Evolutionary conservation across 2,329 filamentous ascomycete genomes (phyloP), one percentile per base, ranked within the genome.

Genomic region (Microdochium bolleyi): DNA sequence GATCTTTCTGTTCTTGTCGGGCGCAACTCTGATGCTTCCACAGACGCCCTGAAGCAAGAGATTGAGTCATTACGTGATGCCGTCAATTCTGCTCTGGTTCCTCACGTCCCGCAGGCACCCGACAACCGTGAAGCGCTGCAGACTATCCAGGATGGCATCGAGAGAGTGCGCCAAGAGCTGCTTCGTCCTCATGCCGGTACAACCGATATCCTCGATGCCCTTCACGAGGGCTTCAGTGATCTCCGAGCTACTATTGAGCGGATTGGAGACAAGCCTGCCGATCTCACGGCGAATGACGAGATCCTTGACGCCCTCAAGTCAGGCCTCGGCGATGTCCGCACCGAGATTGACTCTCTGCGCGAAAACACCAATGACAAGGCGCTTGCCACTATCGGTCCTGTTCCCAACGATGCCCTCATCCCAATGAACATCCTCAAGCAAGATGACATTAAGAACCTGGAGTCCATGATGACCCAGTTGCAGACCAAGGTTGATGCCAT

Each of bases 251-350:
- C 90, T 56, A 86, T 97, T 53, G 91, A 96, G 54, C 79, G 77
- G 62, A 78, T 94, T 16, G 76, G 83, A 22, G 85, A 92, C 64
- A 94, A 90, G 70, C 88, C 91, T 4, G 74, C 83, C 0, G 91
- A 95, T 61, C 79, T 92, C 68, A 92, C 87, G 1, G 85, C 89
- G 53, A 92, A 88, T 55, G 89, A 95, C 58, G 91, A 96, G 68
- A 92, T 96, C 51, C 76, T 96, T 1, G 89, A 96, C 55, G 89
- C 89, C 0, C 77, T 97, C 53, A 95, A 88, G 65, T 79, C 84
- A n/a, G 92, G 91, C 0, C 74, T 97, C 9, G 84, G 87, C 46
- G 80, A 79, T 38, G 78, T 97, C 16, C 84, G 85, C 51, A 78
- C 81, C 2, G 92, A 96, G 49, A 88, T 96, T 57, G 87, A 91